Evolutionary conservation across 345 rosid species (phyloP), one percentile per base, ranked within the genome.

Genomic region (Turritis glabra): DNA sequence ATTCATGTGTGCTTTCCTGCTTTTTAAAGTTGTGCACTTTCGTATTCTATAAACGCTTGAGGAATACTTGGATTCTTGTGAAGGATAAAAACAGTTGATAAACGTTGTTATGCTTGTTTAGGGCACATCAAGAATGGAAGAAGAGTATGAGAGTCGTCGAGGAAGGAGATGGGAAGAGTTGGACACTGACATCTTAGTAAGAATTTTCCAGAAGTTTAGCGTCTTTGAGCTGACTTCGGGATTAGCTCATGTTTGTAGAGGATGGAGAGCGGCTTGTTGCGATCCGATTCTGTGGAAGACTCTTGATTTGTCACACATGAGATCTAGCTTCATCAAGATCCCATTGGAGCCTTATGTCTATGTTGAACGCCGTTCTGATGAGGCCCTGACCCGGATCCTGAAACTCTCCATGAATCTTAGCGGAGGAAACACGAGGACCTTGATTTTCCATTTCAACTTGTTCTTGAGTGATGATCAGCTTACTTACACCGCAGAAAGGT

Each of bases 231-330:
- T 88, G 15, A 87, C 82, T 57, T 83, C 89, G 5, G 89, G 96
- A 41, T 69, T 93, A 65, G 93, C 88, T 79, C 89, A 74, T 59
- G 96, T 94, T 54, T 89, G 98, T 81, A 81, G 92, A 7, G 76
- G 85, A 15, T 93, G 98, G 97, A 85, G 91, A 48, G 33, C 55
- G 25, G 98, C 97, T 67, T 86, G 89, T 67, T 80, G 95, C 13
- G 96, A 93, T 84, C 97, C 98, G n/a, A 59, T 87, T 41, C 81
- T 89, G 0, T 91, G 98, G 98, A 89, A 81, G 73, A 89, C 88
- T 0, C 94, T 93, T 38, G 97, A 93, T 79, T 76, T 93, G 40
- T 91, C 97, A 1, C 77, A 67, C 74, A 55, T 88, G 84, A 82
- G 59, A 74, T 91, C 97, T 15, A 80, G 86, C 73, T 91, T 80